A percentile compares a stretch with the other conserved stretches of the same genome.
These are phyloP conservation scores for Aegle marmelos DNA, from an alignment of 345 rosid species.

Conservation along the genomic window DNA sequence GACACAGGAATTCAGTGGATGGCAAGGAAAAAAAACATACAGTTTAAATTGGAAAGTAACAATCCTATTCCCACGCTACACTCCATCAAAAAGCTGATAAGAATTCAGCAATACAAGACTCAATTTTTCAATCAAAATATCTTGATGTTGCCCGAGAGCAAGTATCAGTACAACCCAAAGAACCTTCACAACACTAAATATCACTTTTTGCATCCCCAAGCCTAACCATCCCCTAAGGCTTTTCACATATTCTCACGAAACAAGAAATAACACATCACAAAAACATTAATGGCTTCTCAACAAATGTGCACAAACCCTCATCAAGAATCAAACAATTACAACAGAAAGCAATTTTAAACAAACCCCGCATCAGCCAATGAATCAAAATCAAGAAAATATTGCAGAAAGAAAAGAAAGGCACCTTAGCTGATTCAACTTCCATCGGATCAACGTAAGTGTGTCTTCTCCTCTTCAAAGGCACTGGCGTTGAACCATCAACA, in stretches of 20 bases:
- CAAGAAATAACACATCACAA: not conserved
- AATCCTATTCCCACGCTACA: not conserved
- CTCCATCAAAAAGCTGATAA: not conserved
- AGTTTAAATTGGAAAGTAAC: not conserved
- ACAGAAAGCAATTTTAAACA: not conserved
- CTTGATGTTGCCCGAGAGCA: not conserved
- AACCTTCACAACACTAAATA: not conserved
- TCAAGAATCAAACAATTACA: conserved; percentile 1
- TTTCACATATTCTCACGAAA: not conserved
- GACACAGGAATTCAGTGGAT: not conserved
- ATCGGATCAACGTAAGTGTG: conserved; percentile 47
- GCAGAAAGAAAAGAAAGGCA: not conserved
- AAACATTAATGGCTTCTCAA: not conserved
- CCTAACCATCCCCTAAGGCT: not conserved
- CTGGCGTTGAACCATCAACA: conserved; percentile 45
- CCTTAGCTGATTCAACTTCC: conserved; percentile 79
- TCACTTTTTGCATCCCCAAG: not conserved
- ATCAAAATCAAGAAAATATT: not conserved
- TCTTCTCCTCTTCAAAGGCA: conserved; percentile 69
- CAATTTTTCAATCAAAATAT: not conserved
- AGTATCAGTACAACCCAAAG: not conserved
- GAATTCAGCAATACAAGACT: not conserved
- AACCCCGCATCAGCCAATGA: conserved; percentile 20
- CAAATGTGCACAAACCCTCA: not conserved
- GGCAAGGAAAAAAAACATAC: not conserved